Percentiles rank a stretch among this genome's conserved stretches.
These are phyloP conservation scores for Malus fusca DNA, from an alignment of 306 rosid genomes.

Conservation along the genomic window DNA sequence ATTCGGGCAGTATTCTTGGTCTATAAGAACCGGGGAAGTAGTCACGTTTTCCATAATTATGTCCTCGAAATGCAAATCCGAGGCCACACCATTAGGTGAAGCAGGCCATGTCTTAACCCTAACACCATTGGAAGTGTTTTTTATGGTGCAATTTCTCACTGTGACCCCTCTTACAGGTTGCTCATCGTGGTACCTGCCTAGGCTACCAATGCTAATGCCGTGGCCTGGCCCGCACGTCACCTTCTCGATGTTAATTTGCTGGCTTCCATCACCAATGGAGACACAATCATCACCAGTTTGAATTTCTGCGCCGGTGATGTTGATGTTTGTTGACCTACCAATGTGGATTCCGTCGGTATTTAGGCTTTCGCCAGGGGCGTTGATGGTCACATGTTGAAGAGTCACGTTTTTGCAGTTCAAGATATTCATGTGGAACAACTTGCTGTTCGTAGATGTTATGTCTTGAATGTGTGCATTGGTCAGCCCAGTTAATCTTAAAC, in stretches of 20 bases:
- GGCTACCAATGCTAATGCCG: slow-evolving; percentile 21
- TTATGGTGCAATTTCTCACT: slow-evolving; percentile 9
- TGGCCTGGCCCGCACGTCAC: slow-evolving; percentile 17
- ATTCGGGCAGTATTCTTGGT: slow-evolving; percentile 22
- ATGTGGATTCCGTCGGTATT: slow-evolving; percentile 28
- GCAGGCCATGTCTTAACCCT: slow-evolving; percentile 23
- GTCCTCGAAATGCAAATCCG: slow-evolving; percentile 7
- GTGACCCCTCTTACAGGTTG: slow-evolving; percentile 2
- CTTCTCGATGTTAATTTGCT: neutral
- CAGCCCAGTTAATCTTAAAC: neutral
- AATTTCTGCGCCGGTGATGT: neutral
- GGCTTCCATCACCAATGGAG: slow-evolving; percentile 23
- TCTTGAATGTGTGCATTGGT: neutral
- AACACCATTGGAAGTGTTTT: neutral
- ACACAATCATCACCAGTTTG: slow-evolving; percentile 22
- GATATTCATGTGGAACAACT: slow-evolving; percentile 12
- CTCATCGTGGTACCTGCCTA: slow-evolving; percentile 20
- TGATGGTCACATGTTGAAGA: slow-evolving; percentile 2
- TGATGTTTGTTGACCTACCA: slow-evolving; percentile 2
- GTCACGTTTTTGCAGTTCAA: slow-evolving; percentile 4
- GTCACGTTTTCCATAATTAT: slow-evolving; percentile 9
- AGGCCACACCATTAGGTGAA: neutral
- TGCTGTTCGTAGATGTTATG: slow-evolving; percentile 9
- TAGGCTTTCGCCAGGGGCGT: slow-evolving; percentile 8
- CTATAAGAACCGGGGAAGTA: slow-evolving; percentile 2